A percentile compares a stretch with the other conserved stretches of the same genome.
Conservation (phyloP, 2,329 filamentous ascomycete genomes). For the Allantophomopsis cytisporea region DNA sequence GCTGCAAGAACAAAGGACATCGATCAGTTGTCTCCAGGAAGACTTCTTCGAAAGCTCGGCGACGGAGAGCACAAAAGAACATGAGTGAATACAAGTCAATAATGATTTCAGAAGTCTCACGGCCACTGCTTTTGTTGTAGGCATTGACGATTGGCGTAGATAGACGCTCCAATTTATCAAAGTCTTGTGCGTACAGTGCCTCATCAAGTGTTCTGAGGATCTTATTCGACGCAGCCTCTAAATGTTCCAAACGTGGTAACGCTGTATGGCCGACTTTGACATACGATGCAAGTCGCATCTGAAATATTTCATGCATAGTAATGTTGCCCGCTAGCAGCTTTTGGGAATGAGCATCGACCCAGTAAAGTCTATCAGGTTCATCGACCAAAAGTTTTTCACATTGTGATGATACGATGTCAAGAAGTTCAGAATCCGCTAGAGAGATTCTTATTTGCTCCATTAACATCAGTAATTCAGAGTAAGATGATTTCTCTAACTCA, state of each 20-base stretch:
- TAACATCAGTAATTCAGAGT: slow-evolving; percentile 18
- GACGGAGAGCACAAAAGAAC: slow-evolving; percentile 41
- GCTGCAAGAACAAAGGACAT: slow-evolving; percentile 45
- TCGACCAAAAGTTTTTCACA: slow-evolving; percentile 16
- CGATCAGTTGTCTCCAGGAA: slow-evolving; percentile 49
- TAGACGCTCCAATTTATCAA: background rate
- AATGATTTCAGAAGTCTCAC: background rate
- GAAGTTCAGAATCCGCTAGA: slow-evolving; percentile 11
- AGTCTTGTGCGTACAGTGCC: background rate
- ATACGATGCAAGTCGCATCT: slow-evolving; percentile 1
- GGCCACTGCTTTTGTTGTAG: background rate
- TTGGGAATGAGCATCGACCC: slow-evolving; percentile 15
- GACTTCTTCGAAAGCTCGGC: slow-evolving; percentile 44
- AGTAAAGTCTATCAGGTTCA: slow-evolving; percentile 11
- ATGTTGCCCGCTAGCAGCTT: slow-evolving; percentile 7
- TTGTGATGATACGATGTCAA: slow-evolving; percentile 12
- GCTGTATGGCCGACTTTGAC: background rate
- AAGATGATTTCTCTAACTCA: slow-evolving; percentile 8
- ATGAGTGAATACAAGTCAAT: slow-evolving; percentile 25
- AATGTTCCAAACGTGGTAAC: background rate
- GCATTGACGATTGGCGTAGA: background rate
- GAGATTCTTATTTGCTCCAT: slow-evolving; percentile 18
- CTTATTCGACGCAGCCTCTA: background rate
- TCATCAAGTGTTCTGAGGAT: background rate
- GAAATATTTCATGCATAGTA: background rate